phyloP scores from a whole-genome alignment of 164 flowering plant species.

The Chloranthus sessilifolius region DNA sequence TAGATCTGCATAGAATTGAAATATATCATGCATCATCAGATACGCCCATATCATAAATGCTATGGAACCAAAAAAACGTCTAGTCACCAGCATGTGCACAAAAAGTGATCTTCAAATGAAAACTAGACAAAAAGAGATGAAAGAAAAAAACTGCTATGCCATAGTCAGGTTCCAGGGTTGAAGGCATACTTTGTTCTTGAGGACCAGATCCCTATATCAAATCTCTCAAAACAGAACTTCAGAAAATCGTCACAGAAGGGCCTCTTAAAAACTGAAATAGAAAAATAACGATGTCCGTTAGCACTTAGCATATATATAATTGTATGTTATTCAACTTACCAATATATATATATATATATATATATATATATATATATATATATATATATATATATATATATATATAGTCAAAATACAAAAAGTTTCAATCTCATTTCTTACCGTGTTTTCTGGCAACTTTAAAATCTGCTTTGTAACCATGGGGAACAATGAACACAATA shows the following conservation, averaged over 20 bases:
- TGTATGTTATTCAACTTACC: too few relatives aligned
- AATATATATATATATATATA: too few relatives aligned
- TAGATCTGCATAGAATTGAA: slow-evolving; percentile 43
- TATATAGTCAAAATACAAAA: background rate
- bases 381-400: too few relatives aligned
- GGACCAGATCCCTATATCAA: slow-evolving; percentile 85
- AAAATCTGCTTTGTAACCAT: slow-evolving; percentile 34
- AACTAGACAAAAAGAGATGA: too few relatives aligned
- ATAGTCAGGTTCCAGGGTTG: too few relatives aligned
- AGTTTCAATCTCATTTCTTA: slow-evolving; percentile 23
- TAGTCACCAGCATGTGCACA: background rate
- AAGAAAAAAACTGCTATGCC: too few relatives aligned
- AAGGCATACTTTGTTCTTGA: slow-evolving; percentile 62
- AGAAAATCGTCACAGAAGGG: slow-evolving; percentile 72
- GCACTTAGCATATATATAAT: too few relatives aligned
- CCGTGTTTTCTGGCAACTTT: slow-evolving; percentile 48
- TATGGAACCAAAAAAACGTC: too few relatives aligned
- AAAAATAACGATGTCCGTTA: background rate
- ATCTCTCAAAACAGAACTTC: slow-evolving; percentile 75
- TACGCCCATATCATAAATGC: too few relatives aligned
- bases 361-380: too few relatives aligned
- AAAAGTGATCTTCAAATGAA: background rate
- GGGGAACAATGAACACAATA: slow-evolving; percentile 44
- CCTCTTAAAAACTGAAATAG: slow-evolving; percentile 69
- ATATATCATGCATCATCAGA: background rate